Conservation (phyloP, 805 yeast species). For the Hermanozyma aechmeae region DNA sequence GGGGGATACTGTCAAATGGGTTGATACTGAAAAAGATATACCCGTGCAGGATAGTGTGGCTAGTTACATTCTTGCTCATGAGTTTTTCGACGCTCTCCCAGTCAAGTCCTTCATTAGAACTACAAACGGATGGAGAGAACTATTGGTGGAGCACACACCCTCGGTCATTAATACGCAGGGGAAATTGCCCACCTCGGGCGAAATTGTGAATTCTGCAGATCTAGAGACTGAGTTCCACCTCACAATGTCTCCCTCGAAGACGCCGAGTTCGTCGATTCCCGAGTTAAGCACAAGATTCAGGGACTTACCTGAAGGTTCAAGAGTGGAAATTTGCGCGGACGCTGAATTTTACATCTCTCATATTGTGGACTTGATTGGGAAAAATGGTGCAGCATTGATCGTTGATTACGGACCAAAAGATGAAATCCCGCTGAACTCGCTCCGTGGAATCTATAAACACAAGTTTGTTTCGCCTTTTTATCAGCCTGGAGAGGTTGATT, state of each 20-base stretch:
- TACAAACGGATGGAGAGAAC: slow-evolving; percentile 70
- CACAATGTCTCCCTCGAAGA: slow-evolving; percentile 47
- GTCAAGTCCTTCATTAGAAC: slow-evolving; percentile 59
- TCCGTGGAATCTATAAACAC: slow-evolving; percentile 68
- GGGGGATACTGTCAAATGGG: slow-evolving; percentile 50
- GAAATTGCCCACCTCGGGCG: slow-evolving; percentile 11
- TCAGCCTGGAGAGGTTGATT: slow-evolving; percentile 73
- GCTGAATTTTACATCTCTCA: slow-evolving; percentile 49
- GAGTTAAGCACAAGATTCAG: slow-evolving; percentile 39
- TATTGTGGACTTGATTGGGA: slow-evolving; percentile 39
- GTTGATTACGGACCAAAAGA: slow-evolving; percentile 69
- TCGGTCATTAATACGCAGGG: slow-evolving; percentile 26
- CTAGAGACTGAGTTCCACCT: slow-evolving; percentile 39
- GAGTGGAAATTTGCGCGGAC: slow-evolving; percentile 70
- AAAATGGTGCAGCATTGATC: slow-evolving; percentile 56
- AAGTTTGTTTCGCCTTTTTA: slow-evolving; percentile 65
- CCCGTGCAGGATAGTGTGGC: slow-evolving; percentile 18
- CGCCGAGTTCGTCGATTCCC: slow-evolving; percentile 56
- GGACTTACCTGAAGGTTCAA: slow-evolving; percentile 44
- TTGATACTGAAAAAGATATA: slow-evolving; percentile 46
- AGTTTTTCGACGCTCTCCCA: slow-evolving; percentile 82
- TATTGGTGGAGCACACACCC: slow-evolving; percentile 49
- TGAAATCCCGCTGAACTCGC: slow-evolving; percentile 59
- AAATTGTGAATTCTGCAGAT: slow-evolving; percentile 4
- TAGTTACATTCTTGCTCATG: slow-evolving; percentile 72